phyloP scores from a whole-genome alignment of 2,329 filamentous ascomycete species.

The Penicillium paneum region DNA sequence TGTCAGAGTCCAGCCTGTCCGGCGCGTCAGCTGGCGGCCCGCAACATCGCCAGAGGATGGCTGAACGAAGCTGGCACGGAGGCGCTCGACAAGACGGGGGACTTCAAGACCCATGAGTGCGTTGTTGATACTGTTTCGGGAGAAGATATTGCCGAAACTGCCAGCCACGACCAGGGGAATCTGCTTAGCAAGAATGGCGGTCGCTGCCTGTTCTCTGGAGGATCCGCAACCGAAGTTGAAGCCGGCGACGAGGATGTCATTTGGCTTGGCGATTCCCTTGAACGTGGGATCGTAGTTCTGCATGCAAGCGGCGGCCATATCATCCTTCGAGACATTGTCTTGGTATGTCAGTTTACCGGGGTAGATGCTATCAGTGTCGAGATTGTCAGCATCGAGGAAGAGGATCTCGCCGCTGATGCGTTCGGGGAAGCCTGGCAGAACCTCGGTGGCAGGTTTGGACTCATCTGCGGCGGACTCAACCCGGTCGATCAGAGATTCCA shows the following conservation, averaged over 20 bases:
- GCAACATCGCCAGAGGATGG: constrained; percentile 15
- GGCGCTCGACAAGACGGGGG: constrained; percentile 35
- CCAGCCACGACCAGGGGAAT: constrained; percentile 39
- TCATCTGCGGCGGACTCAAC: constrained; percentile 45
- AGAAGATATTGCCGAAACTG: constrained; percentile 41
- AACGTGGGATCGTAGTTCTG: constrained; percentile 85
- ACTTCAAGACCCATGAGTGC: constrained; percentile 42
- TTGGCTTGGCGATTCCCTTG: constrained; percentile 57
- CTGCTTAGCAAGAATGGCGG: constrained; percentile 55
- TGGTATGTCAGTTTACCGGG: constrained; percentile 91
- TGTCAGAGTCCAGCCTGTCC: constrained; percentile 63
- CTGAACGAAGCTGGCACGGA: constrained; percentile 23
- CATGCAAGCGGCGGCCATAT: constrained; percentile 91
- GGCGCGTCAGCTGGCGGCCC: constrained; percentile 9
- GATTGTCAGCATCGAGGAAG: constrained; percentile 80
- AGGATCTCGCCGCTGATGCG: constrained; percentile 81
- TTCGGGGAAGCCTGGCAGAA: constrained; percentile 83
- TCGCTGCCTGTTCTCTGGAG: constrained; percentile 83
- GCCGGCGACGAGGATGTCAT: constrained; percentile 79
- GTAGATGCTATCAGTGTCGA: constrained; percentile 92
- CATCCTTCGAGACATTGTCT: constrained; percentile 70
- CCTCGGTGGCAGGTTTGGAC: constrained; percentile 53
- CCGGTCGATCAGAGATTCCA: constrained; percentile 60
- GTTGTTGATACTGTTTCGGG: constrained; percentile 43
- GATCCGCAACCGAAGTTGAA: constrained; percentile 87